Evolutionary conservation across 2,329 filamentous ascomycete species (phyloP), one percentile per base, ranked within the genome.

Genomic region (Paramyrothecium sp.): DNA sequence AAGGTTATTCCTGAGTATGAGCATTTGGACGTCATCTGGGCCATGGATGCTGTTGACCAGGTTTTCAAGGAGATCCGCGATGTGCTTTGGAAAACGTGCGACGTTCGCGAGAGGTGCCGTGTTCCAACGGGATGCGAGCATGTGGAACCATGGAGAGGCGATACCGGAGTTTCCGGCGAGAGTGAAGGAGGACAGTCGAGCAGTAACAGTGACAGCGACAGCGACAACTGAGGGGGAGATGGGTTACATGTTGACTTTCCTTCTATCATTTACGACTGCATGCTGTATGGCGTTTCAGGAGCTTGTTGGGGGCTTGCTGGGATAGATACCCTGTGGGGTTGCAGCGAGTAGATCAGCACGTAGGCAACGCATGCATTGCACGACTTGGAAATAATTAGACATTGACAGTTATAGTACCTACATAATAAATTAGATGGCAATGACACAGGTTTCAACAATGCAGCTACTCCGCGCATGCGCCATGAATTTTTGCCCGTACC

Each of bases 1-100:
- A 96, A 91, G 69, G 79, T 96, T 21, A 89, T 97, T 48, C 86
- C 91, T 3, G 91, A 89, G 51, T 96, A 97, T 70, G 94, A 97
- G 75, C 94, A 98, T 73, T 81, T 98, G 4, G 94, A 97, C 74
- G 91, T 97, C 2, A 86, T 98, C 41, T 97, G 94, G 94, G 92
- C 93, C 0, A 91, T 97, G 80, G 92, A 97, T 68, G 86, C 87
- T 0, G 85, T 92, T 17, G 88, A 94, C 51, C 85, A 94, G 70
- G 90, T 97, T 1, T 95, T 93, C 5, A 81, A 78, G 56, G 93
- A 96, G 74, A 78, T 97, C 0, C 83, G 87, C 30, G 88, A 94
- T 66, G 88, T 96, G 16, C 73, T 97, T 13, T 97, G 93, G 93
- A 87, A 87, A 72, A 96, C 91, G 1, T 78, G 86, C 75, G 38